Conservation (phyloP, 2,329 filamentous ascomycete species). For the Trichoderma sp. region DNA sequence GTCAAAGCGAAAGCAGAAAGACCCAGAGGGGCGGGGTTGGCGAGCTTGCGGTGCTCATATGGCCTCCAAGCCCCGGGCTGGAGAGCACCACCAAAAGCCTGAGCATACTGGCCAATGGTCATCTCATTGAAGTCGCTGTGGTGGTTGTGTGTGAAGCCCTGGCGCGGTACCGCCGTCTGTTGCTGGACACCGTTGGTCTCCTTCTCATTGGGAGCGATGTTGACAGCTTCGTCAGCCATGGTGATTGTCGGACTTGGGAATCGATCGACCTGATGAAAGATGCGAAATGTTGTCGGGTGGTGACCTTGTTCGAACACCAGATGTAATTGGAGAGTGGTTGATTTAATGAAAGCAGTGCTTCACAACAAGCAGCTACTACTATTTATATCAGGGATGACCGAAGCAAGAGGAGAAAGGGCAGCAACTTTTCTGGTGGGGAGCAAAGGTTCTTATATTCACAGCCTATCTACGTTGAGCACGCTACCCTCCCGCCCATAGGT, state of each 20-base stretch:
- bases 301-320: background rate
- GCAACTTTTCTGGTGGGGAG: background rate
- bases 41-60: constrained; percentile 67
- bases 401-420: background rate
- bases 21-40: constrained; percentile 75
- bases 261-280: background rate
- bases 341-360: background rate
- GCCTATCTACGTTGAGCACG: background rate
- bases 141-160: constrained; percentile 22
- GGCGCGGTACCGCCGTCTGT: constrained; percentile 1
- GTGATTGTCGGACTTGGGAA: constrained; percentile 10
- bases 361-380: background rate
- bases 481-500: background rate
- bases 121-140: constrained; percentile 29
- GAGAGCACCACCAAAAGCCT: constrained; percentile 68
- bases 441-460: constrained; percentile 11
- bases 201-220: constrained; percentile 18
- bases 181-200: constrained; percentile 16
- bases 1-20: constrained; percentile 78
- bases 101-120: constrained; percentile 26
- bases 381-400: background rate
- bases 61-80: constrained; percentile 67
- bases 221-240: constrained; percentile 13
- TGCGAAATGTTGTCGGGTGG: background rate
- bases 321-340: background rate